Conservation (phyloP, 345 rosid species). For the Brassica carinata region DNA sequence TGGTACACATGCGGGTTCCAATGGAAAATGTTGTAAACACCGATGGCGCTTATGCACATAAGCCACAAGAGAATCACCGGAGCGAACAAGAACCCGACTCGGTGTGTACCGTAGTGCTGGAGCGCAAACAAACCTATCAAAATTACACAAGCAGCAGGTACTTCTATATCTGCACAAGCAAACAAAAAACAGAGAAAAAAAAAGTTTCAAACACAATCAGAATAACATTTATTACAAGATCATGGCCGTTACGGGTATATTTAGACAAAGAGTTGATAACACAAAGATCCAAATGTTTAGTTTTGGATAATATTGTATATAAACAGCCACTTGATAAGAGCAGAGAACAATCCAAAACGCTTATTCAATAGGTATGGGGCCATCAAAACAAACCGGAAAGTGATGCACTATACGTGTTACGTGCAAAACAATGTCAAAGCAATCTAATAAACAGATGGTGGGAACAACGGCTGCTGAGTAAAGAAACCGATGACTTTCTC, state of each 20-base stretch:
- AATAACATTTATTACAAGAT: too few species aligned
- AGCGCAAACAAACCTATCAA: conserved; percentile 83
- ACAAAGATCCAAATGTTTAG: conserved; percentile 21
- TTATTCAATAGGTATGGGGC: conserved; percentile 36
- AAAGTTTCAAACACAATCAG: conserved; percentile 15
- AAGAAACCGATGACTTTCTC: not conserved
- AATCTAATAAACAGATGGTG: conserved; percentile 26
- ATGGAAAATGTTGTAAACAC: conserved; percentile 66
- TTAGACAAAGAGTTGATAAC: conserved; percentile 7
- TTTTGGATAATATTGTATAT: not conserved
- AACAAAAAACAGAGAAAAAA: not conserved
- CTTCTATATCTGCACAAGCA: conserved; percentile 64
- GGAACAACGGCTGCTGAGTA: not conserved
- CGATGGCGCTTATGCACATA: conserved; percentile 75
- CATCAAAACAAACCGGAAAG: conserved; percentile 25
- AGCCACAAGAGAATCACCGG: conserved; percentile 83
- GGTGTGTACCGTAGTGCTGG: conserved; percentile 91
- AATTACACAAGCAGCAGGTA: conserved; percentile 77
- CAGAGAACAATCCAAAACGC: conserved; percentile 24
- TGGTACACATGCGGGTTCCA: conserved; percentile 91
- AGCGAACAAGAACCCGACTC: conserved; percentile 85
- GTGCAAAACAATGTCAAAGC: conserved; percentile 37
- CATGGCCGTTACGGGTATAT: not conserved
- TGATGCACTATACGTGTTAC: conserved; percentile 17
- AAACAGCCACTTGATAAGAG: conserved; percentile 23